Base-by-base conservation (phyloP, 2,329 filamentous ascomycete species). In the Tolypocladium nubicola region DNA sequence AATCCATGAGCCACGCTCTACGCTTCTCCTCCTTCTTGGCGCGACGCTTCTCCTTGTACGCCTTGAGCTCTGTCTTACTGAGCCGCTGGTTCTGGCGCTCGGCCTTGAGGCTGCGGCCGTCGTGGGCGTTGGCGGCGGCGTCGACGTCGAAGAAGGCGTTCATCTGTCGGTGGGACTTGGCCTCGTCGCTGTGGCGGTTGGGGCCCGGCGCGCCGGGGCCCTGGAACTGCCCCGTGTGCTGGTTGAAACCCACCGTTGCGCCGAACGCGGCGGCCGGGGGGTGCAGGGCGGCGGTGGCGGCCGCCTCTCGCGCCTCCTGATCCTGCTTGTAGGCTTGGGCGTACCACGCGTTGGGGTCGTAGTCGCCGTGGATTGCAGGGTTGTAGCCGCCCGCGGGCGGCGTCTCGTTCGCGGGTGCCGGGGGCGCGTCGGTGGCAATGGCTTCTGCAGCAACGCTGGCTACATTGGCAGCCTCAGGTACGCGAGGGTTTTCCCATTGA, bases 91-190 rank as follows among this genome's bases (percentile, higher is more conserved):
- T 85, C 58, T 88, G 86, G 57, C 94, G 81, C 77, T 99, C 94
- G 2, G 91, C 94, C 74, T 93, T 95, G 58, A 99, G 76, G 68
- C 92, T 97, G 58, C 87, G 83, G 2, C 94, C 94, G 65, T 96
- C 87, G 67, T 99, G 92, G 58, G 84, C 83, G 68, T 96, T 97
- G 5, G 92, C 93, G 3, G 91, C 92, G 5, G 91, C 89, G 71
- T 97, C 92, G 49, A 97, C 92, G 69, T 99, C 93, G 71, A 97
- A 99, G 74, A 87, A 97, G 45, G 91, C 89, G 68, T 89, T 89
- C 88, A 97, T 88, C 75, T 97, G 94, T 50, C 94, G 81, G 55
- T 79, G 80, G 59, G 87, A 87, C 78, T 96, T 97, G 68, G 90
- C 88, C 68, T 95, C 90, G 67, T 96, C 91, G 64, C 85, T 88